Evolutionary conservation across 148 eudicot species (phyloP).

Genomic region (Euryodendron excelsum): DNA sequence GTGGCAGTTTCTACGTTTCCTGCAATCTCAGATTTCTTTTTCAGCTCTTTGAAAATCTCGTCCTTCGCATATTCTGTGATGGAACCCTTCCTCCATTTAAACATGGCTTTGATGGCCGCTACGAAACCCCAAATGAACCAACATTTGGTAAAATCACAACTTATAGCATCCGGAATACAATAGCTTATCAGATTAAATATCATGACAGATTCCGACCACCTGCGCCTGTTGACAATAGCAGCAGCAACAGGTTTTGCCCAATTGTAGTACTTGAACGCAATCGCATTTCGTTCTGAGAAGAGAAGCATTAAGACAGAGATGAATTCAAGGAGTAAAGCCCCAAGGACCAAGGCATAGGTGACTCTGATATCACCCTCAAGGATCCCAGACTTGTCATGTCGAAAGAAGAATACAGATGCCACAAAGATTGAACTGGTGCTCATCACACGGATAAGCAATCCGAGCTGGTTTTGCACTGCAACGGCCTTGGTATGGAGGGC

Average conservation of each 20-base stretch:
- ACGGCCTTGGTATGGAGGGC: not conserved
- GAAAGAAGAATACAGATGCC: not conserved
- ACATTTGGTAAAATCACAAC: too few relatives aligned
- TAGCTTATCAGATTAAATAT: not conserved
- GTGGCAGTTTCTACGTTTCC: not conserved
- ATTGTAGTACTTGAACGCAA: not conserved
- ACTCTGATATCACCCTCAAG: not conserved
- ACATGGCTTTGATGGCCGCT: not conserved
- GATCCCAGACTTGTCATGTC: not conserved
- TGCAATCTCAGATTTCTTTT: not conserved
- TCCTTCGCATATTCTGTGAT: not conserved
- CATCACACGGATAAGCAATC: not conserved
- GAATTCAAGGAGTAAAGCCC: not conserved
- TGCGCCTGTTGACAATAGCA: not conserved
- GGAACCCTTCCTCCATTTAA: not conserved
- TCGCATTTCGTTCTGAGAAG: not conserved
- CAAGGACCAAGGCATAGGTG: not conserved
- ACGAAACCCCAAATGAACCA: not conserved
- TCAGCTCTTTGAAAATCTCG: not conserved
- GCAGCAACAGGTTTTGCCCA: not conserved
- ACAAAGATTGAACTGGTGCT: not conserved
- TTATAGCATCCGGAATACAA: not conserved
- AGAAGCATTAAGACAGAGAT: not conserved
- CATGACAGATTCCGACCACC: not conserved
- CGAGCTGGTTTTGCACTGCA: too few relatives aligned